Evolutionary conservation across 2,329 filamentous ascomycete species (phyloP).

Genomic region (Aspergillus uvarum): DNA sequence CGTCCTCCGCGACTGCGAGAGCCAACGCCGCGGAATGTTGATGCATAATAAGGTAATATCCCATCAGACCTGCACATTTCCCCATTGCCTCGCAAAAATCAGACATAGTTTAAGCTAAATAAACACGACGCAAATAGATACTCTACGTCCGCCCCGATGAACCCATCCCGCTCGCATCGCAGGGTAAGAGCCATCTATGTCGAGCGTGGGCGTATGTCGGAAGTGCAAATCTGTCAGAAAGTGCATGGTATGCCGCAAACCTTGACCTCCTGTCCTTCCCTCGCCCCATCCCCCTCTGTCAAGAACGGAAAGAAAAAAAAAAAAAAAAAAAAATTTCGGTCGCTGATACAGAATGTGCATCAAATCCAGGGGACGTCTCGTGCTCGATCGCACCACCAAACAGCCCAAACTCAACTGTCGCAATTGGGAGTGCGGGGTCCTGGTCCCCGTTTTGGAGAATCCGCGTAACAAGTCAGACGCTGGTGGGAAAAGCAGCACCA

Average conservation of each 20-base stretch:
- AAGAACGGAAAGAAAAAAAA: no score
- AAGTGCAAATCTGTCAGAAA: constrained; percentile 88
- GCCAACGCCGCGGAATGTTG: constrained; percentile 67
- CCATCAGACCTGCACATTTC: no score
- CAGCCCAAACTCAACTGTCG: constrained; percentile 74
- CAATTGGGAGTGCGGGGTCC: constrained; percentile 94
- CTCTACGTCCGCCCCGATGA: constrained; percentile 34
- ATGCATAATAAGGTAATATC: constrained; percentile 78
- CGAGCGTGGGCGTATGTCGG: constrained; percentile 80
- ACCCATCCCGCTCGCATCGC: constrained; percentile 20
- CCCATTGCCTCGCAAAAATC: background rate
- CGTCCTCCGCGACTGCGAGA: constrained; percentile 73
- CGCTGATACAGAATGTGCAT: background rate
- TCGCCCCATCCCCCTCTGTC: background rate
- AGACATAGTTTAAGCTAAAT: background rate
- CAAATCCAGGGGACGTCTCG: constrained; percentile 69
- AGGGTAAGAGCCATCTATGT: constrained; percentile 29
- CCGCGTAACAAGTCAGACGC: background rate
- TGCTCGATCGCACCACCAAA: constrained; percentile 66
- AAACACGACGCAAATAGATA: constrained; percentile 23
- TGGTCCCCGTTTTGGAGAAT: constrained; percentile 60
- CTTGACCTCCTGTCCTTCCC: background rate
- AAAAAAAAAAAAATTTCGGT: background rate
- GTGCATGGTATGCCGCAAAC: constrained; percentile 69
- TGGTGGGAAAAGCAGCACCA: constrained; percentile 6